Conservation (phyloP, 768 basidiomycete species). For the Lyophyllum shimeji region DNA sequence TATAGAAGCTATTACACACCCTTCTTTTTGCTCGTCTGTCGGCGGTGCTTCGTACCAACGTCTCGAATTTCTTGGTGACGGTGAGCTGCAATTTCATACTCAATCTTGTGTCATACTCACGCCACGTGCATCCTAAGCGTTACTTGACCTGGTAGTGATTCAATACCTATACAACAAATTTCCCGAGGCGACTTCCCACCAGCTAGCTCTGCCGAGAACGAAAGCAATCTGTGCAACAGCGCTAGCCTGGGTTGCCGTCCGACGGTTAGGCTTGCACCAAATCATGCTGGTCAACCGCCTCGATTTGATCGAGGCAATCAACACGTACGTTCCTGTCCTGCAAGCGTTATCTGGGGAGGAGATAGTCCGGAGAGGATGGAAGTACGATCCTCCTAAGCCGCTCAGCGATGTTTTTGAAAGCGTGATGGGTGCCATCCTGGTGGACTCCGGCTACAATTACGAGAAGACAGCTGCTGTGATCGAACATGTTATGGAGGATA, state of each 20-base stretch:
- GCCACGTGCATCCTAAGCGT: conserved; percentile 39
- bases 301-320: conserved; percentile 65
- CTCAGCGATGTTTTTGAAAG: conserved; percentile 86
- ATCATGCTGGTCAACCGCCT: conserved; percentile 68
- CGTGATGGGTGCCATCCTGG: conserved; percentile 77
- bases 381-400: conserved; percentile 83
- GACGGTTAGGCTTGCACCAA: conserved; percentile 65
- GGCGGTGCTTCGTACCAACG: conserved; percentile 75
- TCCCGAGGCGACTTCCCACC: conserved; percentile 70
- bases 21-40: conserved; percentile 57
- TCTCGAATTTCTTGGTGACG: conserved; percentile 88
- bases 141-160: conserved; percentile 72
- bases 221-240: conserved; percentile 74
- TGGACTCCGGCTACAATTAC: conserved; percentile 77
- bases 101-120: conserved; percentile 1
- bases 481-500: conserved; percentile 63
- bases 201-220: conserved; percentile 70
- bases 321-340: conserved; percentile 59
- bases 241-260: conserved; percentile 68
- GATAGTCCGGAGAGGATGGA: conserved; percentile 72
- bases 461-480: conserved; percentile 64
- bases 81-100: conserved; percentile 39
- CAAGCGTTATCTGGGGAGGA: conserved; percentile 54
- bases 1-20: conserved; percentile 83
- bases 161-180: conserved; percentile 70